Base-by-base conservation (phyloP, 2,329 filamentous ascomycete species). In the Trichophyton equinum region DNA sequence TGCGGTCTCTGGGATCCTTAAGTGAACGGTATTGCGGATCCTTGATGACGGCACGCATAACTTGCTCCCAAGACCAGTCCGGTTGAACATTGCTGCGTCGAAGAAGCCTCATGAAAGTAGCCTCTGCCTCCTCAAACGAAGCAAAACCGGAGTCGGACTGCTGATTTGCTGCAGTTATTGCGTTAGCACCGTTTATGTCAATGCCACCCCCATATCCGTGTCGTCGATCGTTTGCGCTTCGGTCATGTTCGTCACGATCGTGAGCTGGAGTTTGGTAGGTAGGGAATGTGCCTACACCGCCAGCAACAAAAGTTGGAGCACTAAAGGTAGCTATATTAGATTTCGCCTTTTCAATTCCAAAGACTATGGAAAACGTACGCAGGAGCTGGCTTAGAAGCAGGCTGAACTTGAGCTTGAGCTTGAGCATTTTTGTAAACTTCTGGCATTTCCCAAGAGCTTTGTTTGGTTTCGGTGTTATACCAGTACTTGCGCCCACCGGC, bases 401-500 rank as follows among this genome's bases (percentile, higher is more conserved):
- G 70, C 60, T 72, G 72, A 60, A 67, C 40, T 18, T 44, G 72
- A 59, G 67, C 78, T 64, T 84, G 82, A 58, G 85, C 85, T 62
- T 91, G 78, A 63, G 89, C 88, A 67, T 81, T 81, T 70, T 88
- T 90, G 76, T 91, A 91, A 64, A 78, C 84, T 60, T 90, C 88
- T 61, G 94, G 94, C 82, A 96, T 91, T 69, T 91, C 87, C 94
- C 94, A 99, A 36, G 88, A 90, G 73, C 91, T 97, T 76, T 91
- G 83, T 75, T 92, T 91, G 51, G 89, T 91, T 74, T 95, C 87
- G 38, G 86, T 88, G 74, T 99, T 94, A 74, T 91, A 92, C 88
- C 91, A 99, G 76, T 99, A 99, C 71, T 92, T 89, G 68, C 86
- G 85, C 55, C 92, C 94, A 65, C 89, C 88, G 64, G 91, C 85